A percentile compares a stretch with the other conserved stretches of the same genome.
Conservation (phyloP, 176 grass and related monocot species). For the Tuctoria greenei region DNA sequence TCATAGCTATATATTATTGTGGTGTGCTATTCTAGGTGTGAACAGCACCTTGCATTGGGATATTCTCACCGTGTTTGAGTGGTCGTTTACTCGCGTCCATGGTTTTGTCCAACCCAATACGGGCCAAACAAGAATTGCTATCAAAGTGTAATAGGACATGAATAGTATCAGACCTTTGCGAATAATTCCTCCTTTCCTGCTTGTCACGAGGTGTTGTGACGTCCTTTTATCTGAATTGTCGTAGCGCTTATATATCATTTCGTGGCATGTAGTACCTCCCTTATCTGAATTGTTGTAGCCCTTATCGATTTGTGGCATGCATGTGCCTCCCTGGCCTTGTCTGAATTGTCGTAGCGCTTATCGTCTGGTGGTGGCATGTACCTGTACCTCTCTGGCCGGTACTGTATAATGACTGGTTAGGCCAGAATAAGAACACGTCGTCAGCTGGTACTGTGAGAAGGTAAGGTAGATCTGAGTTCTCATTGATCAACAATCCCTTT, state of each 20-base stretch:
- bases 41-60: not conserved
- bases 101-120: slow-evolving; percentile 10
- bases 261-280: not conserved
- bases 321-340: too few species aligned
- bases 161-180: slow-evolving; percentile 21
- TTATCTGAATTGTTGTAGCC: not conserved
- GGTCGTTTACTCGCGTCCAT: slow-evolving; percentile 14
- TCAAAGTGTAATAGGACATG: not conserved
- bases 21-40: slow-evolving; percentile 33
- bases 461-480: not conserved
- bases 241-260: not conserved
- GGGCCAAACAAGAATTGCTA: slow-evolving; percentile 30
- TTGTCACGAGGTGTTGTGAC: not conserved
- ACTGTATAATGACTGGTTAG: not conserved
- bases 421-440: slow-evolving; percentile 24
- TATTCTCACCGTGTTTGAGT: slow-evolving; percentile 38
- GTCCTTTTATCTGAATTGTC: slow-evolving; percentile 13
- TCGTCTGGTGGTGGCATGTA: slow-evolving; percentile 12
- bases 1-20: not conserved
- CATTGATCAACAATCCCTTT: not conserved
- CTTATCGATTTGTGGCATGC: slow-evolving; percentile 14
- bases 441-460: not conserved
- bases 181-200: slow-evolving; percentile 7
- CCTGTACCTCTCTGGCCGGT: not conserved
- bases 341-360: not conserved